phyloP scores from a whole-genome alignment of 106 monocot species.

The Ottelia alismoides region DNA sequence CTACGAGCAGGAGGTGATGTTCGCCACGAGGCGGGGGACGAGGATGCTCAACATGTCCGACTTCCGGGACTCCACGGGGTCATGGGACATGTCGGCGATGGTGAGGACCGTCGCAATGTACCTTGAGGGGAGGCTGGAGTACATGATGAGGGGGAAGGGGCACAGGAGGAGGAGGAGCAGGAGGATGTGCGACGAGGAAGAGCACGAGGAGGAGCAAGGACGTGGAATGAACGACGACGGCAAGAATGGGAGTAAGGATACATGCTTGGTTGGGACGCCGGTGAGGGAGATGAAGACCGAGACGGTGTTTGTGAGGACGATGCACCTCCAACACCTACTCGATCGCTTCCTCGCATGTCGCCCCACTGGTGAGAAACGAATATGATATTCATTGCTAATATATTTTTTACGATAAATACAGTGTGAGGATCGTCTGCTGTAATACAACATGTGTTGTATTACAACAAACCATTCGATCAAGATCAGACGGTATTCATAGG shows the following conservation, averaged over 20 bases:
- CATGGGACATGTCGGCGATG: slow-evolving; percentile 80
- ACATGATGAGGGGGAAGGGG: slow-evolving; percentile 29
- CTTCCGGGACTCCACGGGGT: slow-evolving; percentile 52
- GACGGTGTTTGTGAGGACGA: slow-evolving; percentile 23
- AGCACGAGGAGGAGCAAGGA: slow-evolving; percentile 7
- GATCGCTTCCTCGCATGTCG: slow-evolving; percentile 73
- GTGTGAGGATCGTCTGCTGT: no score
- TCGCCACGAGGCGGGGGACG: slow-evolving; percentile 62
- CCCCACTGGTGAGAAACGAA: slow-evolving; percentile 31
- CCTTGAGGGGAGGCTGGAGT: slow-evolving; percentile 69
- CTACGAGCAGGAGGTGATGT: slow-evolving; percentile 76
- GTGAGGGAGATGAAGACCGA: slow-evolving; percentile 56
- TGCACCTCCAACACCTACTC: slow-evolving; percentile 48
- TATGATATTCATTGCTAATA: no score
- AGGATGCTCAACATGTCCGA: slow-evolving; percentile 72
- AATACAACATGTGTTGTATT: no score
- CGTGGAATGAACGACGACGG: no score
- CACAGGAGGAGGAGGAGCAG: slow-evolving; percentile 7
- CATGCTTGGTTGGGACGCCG: no score
- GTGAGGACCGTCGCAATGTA: slow-evolving; percentile 59
- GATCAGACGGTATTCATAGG: no score
- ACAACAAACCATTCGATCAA: no score
- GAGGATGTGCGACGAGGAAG: slow-evolving; percentile 6
- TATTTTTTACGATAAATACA: no score
- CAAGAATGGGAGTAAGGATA: no score